Percentiles rank a stretch among this genome's conserved stretches.
These are phyloP conservation scores for Fusarium euwallaceae DNA, from an alignment of 2,329 filamentous ascomycete species.

Conservation along the genomic window DNA sequence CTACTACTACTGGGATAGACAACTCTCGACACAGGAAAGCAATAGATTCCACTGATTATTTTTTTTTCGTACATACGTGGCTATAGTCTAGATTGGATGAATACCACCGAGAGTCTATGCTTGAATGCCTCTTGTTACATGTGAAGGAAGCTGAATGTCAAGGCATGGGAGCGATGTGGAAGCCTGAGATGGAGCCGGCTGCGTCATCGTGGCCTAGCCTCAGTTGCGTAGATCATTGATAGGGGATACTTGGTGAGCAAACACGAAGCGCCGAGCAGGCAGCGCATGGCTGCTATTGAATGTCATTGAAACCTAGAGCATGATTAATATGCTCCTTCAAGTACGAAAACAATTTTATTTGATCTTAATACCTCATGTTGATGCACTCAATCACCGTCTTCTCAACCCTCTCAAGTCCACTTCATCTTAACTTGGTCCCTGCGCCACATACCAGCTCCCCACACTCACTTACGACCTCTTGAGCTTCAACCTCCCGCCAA, in stretches of 20 bases:
- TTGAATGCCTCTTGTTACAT: neutral
- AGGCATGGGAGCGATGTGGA: neutral
- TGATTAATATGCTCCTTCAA: rapidly evolving
- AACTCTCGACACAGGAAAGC: conserved; percentile 48
- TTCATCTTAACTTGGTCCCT: conserved; percentile 34
- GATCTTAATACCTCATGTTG: neutral
- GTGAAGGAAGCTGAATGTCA: neutral
- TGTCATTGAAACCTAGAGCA: rapidly evolving
- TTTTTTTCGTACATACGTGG: conserved; percentile 39
- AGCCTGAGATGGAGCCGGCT: conserved; percentile 15
- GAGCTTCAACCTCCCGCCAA: conserved; percentile 40
- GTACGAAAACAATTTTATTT: rapidly evolving
- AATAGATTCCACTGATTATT: conserved; percentile 49
- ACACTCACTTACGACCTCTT: conserved; percentile 23
- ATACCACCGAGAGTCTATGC: neutral
- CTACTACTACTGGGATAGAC: conserved; percentile 44
- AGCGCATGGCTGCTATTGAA: neutral
- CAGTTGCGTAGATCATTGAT: conserved; percentile 17
- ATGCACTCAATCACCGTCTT: neutral
- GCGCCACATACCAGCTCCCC: conserved; percentile 39
- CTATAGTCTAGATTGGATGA: neutral
- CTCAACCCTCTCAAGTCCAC: conserved; percentile 14
- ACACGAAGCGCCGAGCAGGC: neutral
- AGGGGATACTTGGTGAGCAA: conserved; percentile 16
- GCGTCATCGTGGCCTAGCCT: conserved; percentile 32